Conservation (phyloP, 345 rosid species). For the Angophora floribunda region DNA sequence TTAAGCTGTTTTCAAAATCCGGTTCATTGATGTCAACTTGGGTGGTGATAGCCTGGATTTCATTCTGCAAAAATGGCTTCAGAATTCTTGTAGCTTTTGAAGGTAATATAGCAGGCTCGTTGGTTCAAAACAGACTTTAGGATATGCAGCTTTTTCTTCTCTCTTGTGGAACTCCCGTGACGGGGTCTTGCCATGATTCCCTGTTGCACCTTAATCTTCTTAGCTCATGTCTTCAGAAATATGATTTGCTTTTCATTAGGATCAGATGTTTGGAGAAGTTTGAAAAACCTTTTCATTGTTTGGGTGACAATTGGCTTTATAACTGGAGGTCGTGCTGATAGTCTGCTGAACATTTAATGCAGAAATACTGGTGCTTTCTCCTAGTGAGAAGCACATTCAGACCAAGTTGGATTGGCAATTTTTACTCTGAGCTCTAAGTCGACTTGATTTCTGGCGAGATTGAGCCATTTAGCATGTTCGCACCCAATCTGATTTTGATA, state of each 20-base stretch:
- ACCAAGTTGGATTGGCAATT: not conserved
- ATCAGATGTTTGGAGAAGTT: not conserved
- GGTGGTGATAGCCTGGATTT: not conserved
- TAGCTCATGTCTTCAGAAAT: not conserved
- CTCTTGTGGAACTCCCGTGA: not conserved
- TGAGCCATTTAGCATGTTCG: not conserved
- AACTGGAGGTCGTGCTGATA: not conserved
- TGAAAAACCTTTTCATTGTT: not conserved
- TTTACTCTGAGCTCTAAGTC: not conserved
- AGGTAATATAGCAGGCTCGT: not conserved
- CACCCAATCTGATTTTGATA: not conserved
- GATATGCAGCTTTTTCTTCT: not conserved
- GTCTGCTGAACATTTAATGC: not conserved
- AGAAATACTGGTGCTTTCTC: not conserved
- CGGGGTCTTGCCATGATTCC: not conserved
- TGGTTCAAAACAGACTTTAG: not conserved
- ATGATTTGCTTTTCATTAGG: not conserved
- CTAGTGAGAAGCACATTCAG: not conserved
- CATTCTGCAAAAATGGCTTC: not conserved
- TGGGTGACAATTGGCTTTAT: not conserved
- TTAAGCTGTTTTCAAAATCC: not conserved
- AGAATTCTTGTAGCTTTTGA: not conserved
- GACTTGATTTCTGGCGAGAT: not conserved
- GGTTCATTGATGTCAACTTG: not conserved
- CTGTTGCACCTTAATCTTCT: not conserved